Conservation (phyloP, 176 grass and related monocot genomes). For the Eleusine indica region DNA sequence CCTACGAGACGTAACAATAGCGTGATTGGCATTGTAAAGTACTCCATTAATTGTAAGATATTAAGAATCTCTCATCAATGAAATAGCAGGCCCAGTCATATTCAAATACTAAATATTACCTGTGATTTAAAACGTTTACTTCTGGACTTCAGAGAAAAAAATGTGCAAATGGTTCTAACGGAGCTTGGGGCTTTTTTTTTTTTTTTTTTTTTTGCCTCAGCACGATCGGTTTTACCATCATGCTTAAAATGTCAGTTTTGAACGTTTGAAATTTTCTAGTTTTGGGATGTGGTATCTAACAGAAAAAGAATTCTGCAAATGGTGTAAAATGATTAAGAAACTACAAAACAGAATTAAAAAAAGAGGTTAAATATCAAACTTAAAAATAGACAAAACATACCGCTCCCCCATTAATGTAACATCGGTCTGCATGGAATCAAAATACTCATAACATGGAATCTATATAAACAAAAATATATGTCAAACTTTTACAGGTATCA, state of each 20-base stretch:
- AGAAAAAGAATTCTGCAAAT: not conserved
- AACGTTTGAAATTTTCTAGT: not conserved
- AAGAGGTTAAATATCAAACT: not conserved
- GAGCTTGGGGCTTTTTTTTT: not conserved
- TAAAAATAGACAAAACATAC: not conserved
- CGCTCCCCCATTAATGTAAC: constrained; percentile 4
- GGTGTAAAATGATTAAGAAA: not conserved
- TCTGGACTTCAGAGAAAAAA: not conserved
- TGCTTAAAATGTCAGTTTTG: not conserved
- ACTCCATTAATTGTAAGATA: not conserved
- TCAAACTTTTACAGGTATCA: constrained; percentile 15
- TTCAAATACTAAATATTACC: not conserved
- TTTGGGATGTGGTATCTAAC: not conserved
- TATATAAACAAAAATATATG: not conserved
- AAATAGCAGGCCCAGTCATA: not conserved
- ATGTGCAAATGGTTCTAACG: not conserved
- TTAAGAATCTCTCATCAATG: not conserved
- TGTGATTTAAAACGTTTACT: not conserved
- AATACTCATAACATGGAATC: not conserved
- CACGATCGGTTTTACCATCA: not conserved
- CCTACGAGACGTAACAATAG: not conserved
- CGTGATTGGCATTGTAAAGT: not conserved
- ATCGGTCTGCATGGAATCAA: not conserved
- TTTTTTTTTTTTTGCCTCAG: not conserved
- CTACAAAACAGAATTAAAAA: not conserved